A percentile compares a stretch with the other conserved stretches of the same genome.
phyloP scores from a whole-genome alignment of 2,329 filamentous ascomycete species.

The Gnomoniopsis sp. region DNA sequence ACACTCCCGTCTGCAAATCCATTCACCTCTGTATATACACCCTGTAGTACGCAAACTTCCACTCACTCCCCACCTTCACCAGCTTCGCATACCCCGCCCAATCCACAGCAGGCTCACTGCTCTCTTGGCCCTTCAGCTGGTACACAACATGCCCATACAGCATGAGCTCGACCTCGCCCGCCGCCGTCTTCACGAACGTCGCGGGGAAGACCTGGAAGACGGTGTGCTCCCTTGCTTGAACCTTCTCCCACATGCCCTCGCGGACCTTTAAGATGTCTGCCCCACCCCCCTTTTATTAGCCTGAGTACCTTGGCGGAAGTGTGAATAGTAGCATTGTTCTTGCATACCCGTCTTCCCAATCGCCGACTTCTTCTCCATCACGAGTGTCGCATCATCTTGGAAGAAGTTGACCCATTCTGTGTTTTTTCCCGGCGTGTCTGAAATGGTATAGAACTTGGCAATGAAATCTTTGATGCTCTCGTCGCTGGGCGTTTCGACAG shows the following conservation, averaged over 20 bases:
- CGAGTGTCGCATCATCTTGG: constrained; percentile 36
- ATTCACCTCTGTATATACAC: constrained; percentile 29
- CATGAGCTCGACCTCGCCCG: constrained; percentile 31
- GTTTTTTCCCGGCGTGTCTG: constrained; percentile 38
- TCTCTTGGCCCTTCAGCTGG: constrained; percentile 21
- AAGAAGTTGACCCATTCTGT: constrained; percentile 43
- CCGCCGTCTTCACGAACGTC: constrained; percentile 24
- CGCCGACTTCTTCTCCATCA: constrained; percentile 38
- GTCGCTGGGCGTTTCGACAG: constrained; percentile 21
- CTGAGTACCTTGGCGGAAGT: no score
- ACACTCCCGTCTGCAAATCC: not conserved
- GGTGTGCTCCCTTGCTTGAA: constrained; percentile 37
- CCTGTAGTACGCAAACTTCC: constrained; percentile 30
- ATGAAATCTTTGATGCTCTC: constrained; percentile 33
- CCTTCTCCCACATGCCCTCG: constrained; percentile 40
- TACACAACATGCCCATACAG: constrained; percentile 27
- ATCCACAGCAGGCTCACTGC: constrained; percentile 20
- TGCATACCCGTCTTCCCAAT: constrained; percentile 24
- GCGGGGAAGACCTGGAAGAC: constrained; percentile 41
- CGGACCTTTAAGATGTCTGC: constrained; percentile 40
- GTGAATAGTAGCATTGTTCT: no score
- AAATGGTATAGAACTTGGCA: constrained; percentile 40
- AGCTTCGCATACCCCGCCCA: constrained; percentile 31
- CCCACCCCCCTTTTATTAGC: not conserved
- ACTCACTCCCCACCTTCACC: constrained; percentile 15